Evolutionary conservation across 306 rosid genomes (phyloP).

Genomic region (Sicyos edulis): DNA sequence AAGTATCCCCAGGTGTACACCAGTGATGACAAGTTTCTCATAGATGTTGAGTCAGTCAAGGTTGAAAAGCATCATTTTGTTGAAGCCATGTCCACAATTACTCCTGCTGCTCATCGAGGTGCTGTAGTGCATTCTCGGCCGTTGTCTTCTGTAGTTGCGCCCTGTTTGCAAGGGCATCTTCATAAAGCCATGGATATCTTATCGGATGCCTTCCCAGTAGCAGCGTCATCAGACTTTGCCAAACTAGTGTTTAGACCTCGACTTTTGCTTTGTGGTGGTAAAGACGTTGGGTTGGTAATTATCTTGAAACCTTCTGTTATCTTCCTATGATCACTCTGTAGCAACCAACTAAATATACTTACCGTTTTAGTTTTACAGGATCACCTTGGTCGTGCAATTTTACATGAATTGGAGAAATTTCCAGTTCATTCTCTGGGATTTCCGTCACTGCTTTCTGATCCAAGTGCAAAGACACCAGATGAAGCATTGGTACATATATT

Average conservation of each 20-base stretch:
- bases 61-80: slow-evolving; percentile 84
- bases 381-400: slow-evolving; percentile 97
- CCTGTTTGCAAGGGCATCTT: slow-evolving; percentile 75
- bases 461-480: slow-evolving; percentile 97
- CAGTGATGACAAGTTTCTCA: slow-evolving; percentile 88
- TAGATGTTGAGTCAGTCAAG: slow-evolving; percentile 83
- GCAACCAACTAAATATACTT: slow-evolving; percentile 69
- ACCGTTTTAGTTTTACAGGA: slow-evolving; percentile 99
- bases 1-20: slow-evolving; percentile 95
- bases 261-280: slow-evolving; percentile 82
- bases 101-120: slow-evolving; percentile 98
- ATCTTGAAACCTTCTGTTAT: slow-evolving; percentile 37
- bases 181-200: slow-evolving; percentile 54
- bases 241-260: slow-evolving; percentile 90
- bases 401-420: slow-evolving; percentile 94
- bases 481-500: slow-evolving; percentile 96
- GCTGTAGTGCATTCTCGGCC: slow-evolving; percentile 93
- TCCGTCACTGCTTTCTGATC: slow-evolving; percentile 91
- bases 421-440: slow-evolving; percentile 94
- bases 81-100: slow-evolving; percentile 94
- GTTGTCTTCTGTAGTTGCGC: slow-evolving; percentile 77
- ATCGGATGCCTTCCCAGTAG: slow-evolving; percentile 67
- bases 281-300: slow-evolving; percentile 96
- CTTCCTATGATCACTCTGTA: slow-evolving; percentile 22
- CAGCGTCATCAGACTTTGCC: slow-evolving; percentile 60